phyloP scores from a whole-genome alignment of 139 green algal genomes.

The Astrephomene gubernaculifera region DNA sequence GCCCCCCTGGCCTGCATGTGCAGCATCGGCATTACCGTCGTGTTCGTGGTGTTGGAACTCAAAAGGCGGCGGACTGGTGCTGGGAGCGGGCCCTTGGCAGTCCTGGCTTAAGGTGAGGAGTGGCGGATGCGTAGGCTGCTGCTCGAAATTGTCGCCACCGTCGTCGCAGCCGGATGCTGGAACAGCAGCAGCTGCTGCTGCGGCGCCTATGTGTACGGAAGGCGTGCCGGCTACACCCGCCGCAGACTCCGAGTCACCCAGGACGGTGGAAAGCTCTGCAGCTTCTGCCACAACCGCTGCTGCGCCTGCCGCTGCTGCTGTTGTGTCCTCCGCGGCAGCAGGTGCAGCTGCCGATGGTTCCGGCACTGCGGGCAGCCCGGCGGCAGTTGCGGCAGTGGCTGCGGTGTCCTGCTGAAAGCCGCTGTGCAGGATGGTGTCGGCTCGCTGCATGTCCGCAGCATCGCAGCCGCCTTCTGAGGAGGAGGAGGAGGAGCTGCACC shows the following conservation, averaged over 20 bases:
- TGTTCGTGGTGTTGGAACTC: no score
- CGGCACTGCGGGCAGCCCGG: neutral
- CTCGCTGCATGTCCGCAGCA: neutral
- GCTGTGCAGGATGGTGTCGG: slow-evolving; percentile 4
- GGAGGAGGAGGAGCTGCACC: neutral
- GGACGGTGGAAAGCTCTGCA: neutral
- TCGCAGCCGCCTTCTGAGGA: neutral
- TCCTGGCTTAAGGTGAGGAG: no score
- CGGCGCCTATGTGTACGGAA: no score
- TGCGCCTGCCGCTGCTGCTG: neutral
- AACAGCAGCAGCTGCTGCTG: no score
- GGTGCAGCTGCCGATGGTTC: neutral
- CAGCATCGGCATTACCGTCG: neutral
- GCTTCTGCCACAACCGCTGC: neutral
- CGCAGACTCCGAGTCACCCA: neutral
- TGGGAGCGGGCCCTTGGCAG: no score
- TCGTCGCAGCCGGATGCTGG: no score
- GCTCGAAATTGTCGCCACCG: no score
- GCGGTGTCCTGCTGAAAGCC: neutral
- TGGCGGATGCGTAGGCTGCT: no score
- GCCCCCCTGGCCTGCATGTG: neutral
- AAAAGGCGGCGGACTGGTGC: no score
- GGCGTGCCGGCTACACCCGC: no score
- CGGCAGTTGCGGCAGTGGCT: neutral
- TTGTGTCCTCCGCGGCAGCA: neutral